Evolutionary conservation across 2,329 filamentous ascomycete genomes (phyloP).

Genomic region (Fusarium vanettenii): DNA sequence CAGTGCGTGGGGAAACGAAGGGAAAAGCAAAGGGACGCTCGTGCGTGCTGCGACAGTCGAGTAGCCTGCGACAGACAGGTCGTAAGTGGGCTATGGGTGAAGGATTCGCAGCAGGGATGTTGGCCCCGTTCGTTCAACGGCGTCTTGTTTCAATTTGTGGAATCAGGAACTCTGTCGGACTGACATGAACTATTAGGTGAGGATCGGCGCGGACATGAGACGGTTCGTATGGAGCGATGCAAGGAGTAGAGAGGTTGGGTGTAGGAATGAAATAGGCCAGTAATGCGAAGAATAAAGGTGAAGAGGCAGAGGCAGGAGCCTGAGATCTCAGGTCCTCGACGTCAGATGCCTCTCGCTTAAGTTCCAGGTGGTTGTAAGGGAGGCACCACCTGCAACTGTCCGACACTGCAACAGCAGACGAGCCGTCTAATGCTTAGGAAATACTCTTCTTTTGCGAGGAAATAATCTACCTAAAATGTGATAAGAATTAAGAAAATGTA

Average conservation of each 20-base stretch:
- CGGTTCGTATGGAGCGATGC: neutral
- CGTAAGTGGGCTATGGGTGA: neutral
- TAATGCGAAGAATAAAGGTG: neutral
- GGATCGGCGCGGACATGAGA: slow-evolving; percentile 7
- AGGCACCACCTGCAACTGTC: slow-evolving; percentile 8
- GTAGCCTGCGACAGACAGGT: neutral
- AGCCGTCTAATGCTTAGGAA: no score
- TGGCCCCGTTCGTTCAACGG: slow-evolving; percentile 16
- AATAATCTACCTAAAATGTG: no score
- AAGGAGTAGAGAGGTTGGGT: neutral
- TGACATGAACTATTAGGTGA: neutral
- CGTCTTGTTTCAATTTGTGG: slow-evolving; percentile 21
- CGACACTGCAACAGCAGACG: neutral
- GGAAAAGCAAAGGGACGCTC: slow-evolving; percentile 1
- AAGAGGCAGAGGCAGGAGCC: neutral
- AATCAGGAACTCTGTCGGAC: neutral
- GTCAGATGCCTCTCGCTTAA: slow-evolving; percentile 27
- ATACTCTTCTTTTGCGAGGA: no score
- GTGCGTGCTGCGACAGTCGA: slow-evolving; percentile 16
- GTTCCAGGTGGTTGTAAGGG: neutral
- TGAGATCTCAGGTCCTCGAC: slow-evolving; percentile 14
- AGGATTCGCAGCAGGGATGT: slow-evolving; percentile 32
- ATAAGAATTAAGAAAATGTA: no score
- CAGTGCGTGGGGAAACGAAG: slow-evolving; percentile 6
- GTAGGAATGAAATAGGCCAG: neutral